A percentile compares a stretch with the other conserved stretches of the same genome.
Evolutionary conservation across 1,284 basidiomycete species (phyloP).

Genomic region (Hypsizygus ulmarius): DNA sequence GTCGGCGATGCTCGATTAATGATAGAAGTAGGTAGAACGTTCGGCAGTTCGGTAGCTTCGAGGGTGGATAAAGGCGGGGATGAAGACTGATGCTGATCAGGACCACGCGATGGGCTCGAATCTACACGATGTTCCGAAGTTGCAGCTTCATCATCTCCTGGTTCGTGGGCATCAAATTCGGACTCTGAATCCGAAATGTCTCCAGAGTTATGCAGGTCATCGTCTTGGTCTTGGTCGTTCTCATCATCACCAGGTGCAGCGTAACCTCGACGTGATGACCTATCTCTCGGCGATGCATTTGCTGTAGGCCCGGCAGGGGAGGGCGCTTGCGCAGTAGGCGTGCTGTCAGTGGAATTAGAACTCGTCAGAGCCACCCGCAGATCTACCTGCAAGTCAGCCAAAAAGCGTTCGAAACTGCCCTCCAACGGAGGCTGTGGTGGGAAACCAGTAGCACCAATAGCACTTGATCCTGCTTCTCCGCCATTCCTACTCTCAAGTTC

Average conservation of each 20-base stretch:
- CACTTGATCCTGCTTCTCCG: background rate
- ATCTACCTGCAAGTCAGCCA: conserved; percentile 70
- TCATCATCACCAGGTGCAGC: conserved; percentile 12
- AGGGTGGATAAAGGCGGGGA: too few species aligned
- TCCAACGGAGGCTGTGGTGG: conserved; percentile 49
- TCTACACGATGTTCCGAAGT: background rate
- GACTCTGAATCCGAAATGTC: conserved; percentile 30
- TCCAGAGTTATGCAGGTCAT: conserved; percentile 30
- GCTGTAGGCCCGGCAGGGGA: background rate
- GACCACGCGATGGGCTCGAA: too few species aligned
- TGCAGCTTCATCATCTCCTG: conserved; percentile 22
- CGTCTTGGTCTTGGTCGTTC: conserved; percentile 11
- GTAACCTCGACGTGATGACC: background rate
- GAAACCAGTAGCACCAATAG: background rate
- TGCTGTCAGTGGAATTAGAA: conserved; percentile 16
- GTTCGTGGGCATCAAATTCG: conserved; percentile 25
- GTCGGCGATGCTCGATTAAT: background rate
- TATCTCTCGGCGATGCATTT: background rate
- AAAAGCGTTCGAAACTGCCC: conserved; percentile 73
- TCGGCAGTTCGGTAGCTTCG: background rate
- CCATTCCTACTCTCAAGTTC: background rate
- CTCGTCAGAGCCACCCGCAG: conserved; percentile 53
- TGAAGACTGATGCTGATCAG: too few species aligned
- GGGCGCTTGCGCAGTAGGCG: background rate
- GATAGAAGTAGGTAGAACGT: background rate